Conservation (phyloP, 2,329 filamentous ascomycete genomes). For the Cladosporium sp. region DNA sequence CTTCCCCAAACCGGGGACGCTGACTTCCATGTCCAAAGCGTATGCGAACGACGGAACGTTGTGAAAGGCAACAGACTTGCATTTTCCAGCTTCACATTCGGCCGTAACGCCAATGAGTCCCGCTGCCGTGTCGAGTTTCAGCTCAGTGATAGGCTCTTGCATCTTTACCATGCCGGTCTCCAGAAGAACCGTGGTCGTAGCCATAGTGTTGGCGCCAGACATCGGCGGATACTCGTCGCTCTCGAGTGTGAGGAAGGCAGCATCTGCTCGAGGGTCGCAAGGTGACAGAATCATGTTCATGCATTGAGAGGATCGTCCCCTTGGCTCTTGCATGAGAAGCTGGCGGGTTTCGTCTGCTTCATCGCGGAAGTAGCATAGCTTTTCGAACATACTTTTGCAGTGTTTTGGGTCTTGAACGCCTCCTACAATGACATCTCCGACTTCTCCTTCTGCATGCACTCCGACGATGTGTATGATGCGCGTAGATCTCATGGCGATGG, state of each 20-base stretch:
- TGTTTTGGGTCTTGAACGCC: too few relatives aligned
- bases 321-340: constrained; percentile 44
- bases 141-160: constrained; percentile 39
- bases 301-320: constrained; percentile 39
- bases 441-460: not conserved
- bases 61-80: constrained; percentile 41
- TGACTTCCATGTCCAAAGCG: constrained; percentile 35
- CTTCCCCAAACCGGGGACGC: constrained; percentile 39
- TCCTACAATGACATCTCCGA: not conserved
- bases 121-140: constrained; percentile 43
- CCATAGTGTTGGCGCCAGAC: constrained; percentile 45
- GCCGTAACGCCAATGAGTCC: constrained; percentile 40
- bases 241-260: constrained; percentile 45
- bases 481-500: too few relatives aligned
- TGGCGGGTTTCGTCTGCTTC: constrained; percentile 39
- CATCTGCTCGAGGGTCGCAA: constrained; percentile 42
- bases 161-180: constrained; percentile 47
- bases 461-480: constrained; percentile 16
- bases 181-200: constrained; percentile 41
- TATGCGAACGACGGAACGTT: constrained; percentile 44
- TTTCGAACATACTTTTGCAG: too few relatives aligned
- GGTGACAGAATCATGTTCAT: constrained; percentile 40
- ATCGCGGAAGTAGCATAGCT: constrained; percentile 13
- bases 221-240: constrained; percentile 43
- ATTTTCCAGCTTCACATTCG: constrained; percentile 41